Evolutionary conservation across 192 early-diverging fungal genomes (phyloP).

Genomic region (Coemansia interrupta): DNA sequence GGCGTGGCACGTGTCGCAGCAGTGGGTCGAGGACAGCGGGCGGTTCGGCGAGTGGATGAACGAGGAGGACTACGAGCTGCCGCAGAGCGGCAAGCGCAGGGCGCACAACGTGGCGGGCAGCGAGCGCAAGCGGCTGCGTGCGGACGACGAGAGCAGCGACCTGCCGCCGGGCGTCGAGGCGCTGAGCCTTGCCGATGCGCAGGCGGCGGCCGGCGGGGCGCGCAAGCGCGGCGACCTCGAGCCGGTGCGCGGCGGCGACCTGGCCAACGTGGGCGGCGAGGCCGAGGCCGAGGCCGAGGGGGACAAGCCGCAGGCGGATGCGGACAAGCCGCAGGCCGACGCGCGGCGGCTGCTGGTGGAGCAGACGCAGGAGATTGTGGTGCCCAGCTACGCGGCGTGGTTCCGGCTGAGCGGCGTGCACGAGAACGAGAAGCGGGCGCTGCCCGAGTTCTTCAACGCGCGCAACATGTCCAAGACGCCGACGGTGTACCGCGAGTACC

Average conservation of each 20-base stretch:
- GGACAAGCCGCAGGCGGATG: slow-evolving; percentile 1
- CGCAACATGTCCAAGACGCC: slow-evolving; percentile 93
- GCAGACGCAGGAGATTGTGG: slow-evolving; percentile 68
- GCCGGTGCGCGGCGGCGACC: slow-evolving; percentile 32
- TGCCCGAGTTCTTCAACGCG: slow-evolving; percentile 96
- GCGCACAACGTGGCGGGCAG: slow-evolving; percentile 34
- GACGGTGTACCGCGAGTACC: slow-evolving; percentile 86
- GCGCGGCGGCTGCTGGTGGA: slow-evolving; percentile 63
- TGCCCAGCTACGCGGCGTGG: slow-evolving; percentile 94
- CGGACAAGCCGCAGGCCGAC: slow-evolving; percentile 40
- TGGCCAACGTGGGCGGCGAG: slow-evolving; percentile 26
- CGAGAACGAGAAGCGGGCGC: slow-evolving; percentile 79
- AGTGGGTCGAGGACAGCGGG: slow-evolving; percentile 74
- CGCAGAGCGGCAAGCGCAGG: slow-evolving; percentile 32
- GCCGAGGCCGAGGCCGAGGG: slow-evolving; percentile 12
- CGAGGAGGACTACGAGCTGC: slow-evolving; percentile 78
- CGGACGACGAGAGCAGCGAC: slow-evolving; percentile 21
- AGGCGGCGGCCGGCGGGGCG: slow-evolving; percentile 2
- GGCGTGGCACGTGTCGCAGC: slow-evolving; percentile 63
- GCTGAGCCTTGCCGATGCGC: slow-evolving; percentile 18
- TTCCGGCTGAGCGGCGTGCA: slow-evolving; percentile 78
- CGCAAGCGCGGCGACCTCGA: slow-evolving; percentile 42
- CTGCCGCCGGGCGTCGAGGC: slow-evolving; percentile 19
- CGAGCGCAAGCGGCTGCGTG: slow-evolving; percentile 33
- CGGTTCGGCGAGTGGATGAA: slow-evolving; percentile 80